Conservation (phyloP, 2,329 filamentous ascomycete species). For the Pseudogymnoascus sp. region DNA sequence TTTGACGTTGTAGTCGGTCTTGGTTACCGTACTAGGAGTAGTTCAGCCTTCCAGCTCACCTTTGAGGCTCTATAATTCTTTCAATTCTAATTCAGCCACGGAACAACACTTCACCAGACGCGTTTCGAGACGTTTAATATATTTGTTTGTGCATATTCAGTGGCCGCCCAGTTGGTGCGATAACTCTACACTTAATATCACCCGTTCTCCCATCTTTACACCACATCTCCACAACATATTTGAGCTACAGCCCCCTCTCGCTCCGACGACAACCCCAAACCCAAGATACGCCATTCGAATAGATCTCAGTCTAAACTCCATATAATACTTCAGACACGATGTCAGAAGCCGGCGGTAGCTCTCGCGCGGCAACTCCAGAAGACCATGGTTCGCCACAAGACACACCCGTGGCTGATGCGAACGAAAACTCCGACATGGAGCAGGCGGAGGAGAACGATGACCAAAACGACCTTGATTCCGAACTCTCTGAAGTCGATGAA, state of each 20-base stretch:
- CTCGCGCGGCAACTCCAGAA: background rate
- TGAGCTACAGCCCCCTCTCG: background rate
- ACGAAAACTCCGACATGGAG: constrained; percentile 1
- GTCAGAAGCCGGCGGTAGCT: constrained; percentile 1
- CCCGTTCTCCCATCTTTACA: background rate
- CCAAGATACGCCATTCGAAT: background rate
- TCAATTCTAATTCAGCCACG: background rate
- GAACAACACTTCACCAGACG: constrained; percentile 4
- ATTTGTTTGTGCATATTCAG: background rate
- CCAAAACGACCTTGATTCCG: constrained; percentile 40
- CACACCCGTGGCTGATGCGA: background rate
- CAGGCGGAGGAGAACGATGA: constrained; percentile 18
- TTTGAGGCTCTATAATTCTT: constrained; percentile 9
- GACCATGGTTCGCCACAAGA: background rate
- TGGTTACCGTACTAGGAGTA: constrained; percentile 7
- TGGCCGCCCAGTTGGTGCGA: background rate
- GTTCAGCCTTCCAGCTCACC: constrained; percentile 4
- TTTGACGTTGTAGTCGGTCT: constrained; percentile 9
- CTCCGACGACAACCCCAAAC: background rate
- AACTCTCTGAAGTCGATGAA: constrained; percentile 61
- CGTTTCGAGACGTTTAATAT: background rate
- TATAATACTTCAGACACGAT: background rate
- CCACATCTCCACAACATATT: background rate
- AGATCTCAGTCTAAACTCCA: background rate
- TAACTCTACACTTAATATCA: background rate